Evolutionary conservation across 352 stramenopile species (phyloP), one percentile per base, ranked within the genome.

Genomic region (Globisporangium polare): DNA sequence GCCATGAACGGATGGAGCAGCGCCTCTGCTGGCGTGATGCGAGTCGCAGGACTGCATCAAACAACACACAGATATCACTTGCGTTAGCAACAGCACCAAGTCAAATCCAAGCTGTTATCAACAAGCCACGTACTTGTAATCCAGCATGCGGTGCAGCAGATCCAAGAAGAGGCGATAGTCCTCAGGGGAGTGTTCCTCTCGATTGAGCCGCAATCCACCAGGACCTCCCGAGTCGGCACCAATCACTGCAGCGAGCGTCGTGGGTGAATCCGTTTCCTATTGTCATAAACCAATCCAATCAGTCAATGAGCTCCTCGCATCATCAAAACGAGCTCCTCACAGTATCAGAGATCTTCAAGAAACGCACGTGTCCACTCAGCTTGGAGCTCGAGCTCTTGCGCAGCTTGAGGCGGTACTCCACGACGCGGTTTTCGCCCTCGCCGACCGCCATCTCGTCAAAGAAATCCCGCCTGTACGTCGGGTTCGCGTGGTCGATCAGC

Each of bases 131-230:
- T 86, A 95, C 86, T 98, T 87, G 67, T 92, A 98, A n/a, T 97
- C 79, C 18, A 99, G 78, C 95, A 99, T 99, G 35, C 83, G 75
- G 64, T 92, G 77, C 12, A 99, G 73, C 12, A 99, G 74, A 71
- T 98, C 97, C 7, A 98, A 72, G 67, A 99, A 98, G 2, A 90
- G 68, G 15, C 80, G 72, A 69, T 99, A 99, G 58, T 98, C 86
- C 37, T 88, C 73, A 8, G 79, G 63, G 2, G 72, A 80, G 57
- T 98, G 94, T 60, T 83, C 69, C 5, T 88, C 68, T 59, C 92
- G 83, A 42, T 71, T 73, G 0, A 72, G 58, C 0, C 75, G 67
- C 17, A 77, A 59, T 1, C 78, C 72, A 12, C 71, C 76, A 2
- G 75, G 69, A 0, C 77, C 76, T 22, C 74, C 74, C 22, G 65